phyloP scores from a whole-genome alignment of 129 eudicot genomes.

The Flaveria linearis region DNA sequence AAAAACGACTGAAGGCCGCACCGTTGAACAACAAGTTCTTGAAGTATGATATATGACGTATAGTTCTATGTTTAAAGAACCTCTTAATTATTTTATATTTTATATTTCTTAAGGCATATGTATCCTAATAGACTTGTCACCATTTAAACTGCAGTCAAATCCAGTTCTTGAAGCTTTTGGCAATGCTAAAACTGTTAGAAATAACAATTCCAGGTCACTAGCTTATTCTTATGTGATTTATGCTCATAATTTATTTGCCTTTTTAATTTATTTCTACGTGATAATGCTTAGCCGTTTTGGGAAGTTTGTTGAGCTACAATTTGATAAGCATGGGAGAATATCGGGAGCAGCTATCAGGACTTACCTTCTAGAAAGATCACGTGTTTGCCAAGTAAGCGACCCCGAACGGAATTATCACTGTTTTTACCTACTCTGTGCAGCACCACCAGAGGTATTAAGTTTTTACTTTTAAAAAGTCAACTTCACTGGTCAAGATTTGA shows the following conservation, averaged over 20 bases:
- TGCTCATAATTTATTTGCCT: neutral
- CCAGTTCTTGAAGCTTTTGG: conserved; percentile 99
- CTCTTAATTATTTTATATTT: conserved; percentile 15
- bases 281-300: conserved; percentile 84
- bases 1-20: conserved; percentile 92
- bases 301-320: conserved; percentile 98
- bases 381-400: conserved; percentile 93
- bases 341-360: conserved; percentile 99
- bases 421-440: conserved; percentile 98
- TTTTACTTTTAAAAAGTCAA: neutral
- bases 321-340: conserved; percentile 96
- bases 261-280: conserved; percentile 21
- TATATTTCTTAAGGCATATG: conserved; percentile 7
- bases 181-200: conserved; percentile 99
- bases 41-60: conserved; percentile 70
- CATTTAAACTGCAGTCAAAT: conserved; percentile 77
- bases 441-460: conserved; percentile 79
- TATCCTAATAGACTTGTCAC: conserved; percentile 3
- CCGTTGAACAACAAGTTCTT: conserved; percentile 99
- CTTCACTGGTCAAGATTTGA: conserved; percentile 13
- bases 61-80: conserved; percentile 36
- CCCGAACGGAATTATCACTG: conserved; percentile 99
- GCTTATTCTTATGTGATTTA: conserved; percentile 13
- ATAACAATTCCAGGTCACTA: conserved; percentile 91
- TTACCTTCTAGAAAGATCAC: conserved; percentile 94